Base-by-base conservation (phyloP, 331 rosid species). In the Pyracantha coccinea region DNA sequence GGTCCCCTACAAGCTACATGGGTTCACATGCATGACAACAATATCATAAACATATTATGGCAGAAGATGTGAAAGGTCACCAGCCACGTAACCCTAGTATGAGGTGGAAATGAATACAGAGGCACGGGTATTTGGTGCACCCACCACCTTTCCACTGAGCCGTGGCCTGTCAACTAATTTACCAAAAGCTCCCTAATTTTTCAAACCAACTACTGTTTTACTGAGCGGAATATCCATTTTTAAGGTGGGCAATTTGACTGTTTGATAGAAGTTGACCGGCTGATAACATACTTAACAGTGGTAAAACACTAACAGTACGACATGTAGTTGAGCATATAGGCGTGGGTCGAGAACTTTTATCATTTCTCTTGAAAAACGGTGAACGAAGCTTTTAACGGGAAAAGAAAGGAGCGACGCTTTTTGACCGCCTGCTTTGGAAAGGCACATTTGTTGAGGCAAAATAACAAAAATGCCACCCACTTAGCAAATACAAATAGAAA, bases 81-180 rank as follows among this genome's bases (percentile, higher is more conserved):
- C 24, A 54, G 57, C 24, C 28, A 71, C 59, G 75, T 73, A 75
- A 38, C 80, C 71, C 61, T 23, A 68, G 45, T 38, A 21, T 71
- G 86, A 78, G 96, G 84, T 60, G 88, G 85, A 73, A 33, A 76
- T 88, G 58, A 89, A 85, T 77, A 2, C 72, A 55, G 78, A 77
- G 80, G 81, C 99, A 92, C 99, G 97, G 97, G 91, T 77, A 79
- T 25, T 87, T 76, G 90, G 81, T 92, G 92, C 75, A 76, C 79
- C 77, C 79, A 72, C 79, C 32, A 28, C n/a, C 67, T 17, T 71
- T 75, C 52, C 50, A n/a, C 67, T 24, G 58, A 65, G 21, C 80
- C 8, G 24, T 25, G 52, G 5, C 15, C 29, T 71, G 69, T 52
- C 47, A 4, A 19, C 44, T 9, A 54, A 70, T 73, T 81, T 74